Base-by-base conservation (phyloP, 495 filamentous ascomycete species). In the Viridothelium virens region DNA sequence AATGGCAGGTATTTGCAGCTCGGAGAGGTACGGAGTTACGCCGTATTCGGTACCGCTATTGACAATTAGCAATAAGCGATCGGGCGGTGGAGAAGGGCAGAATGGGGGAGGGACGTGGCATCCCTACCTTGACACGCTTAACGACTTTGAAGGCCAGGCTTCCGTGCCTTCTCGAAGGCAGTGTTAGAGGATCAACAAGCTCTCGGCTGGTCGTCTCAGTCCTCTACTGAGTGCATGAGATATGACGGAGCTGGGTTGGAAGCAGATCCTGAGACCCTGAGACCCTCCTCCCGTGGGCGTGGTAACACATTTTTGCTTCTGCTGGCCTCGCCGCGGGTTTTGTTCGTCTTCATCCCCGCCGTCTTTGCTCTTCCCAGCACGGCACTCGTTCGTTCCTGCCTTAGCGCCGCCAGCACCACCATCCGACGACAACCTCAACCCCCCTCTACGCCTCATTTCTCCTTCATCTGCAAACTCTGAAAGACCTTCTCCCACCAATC, bases 341-440 rank as follows among this genome's bases (percentile, higher is more conserved):
- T 59, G 53, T 18, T 59, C 18, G 53, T 59, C 11, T 34, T 59
- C n/a, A 25, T 53, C 48, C n/a, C 48, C n/a, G 48, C 48, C 48
- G 7, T 16, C 41, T 16, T 46, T 16, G 7, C 41, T 16, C 7
- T 46, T 16, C 48, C 48, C 0, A 59, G 53, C 53, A 59, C 53
- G 31, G 25, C 53, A 34, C 31, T 53, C 53, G 18, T 53, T 59
- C 53, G 53, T 59, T 59, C 53, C 53, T 59, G 53, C 53, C 53
- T 59, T 59, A 59, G 53, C 53, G 53, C 53, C 53, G 53, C 53
- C 53, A 59, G 31, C 18, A n/a, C 53, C 53, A 59, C 53, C 53
- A 59, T 59, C 53, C 53, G 48, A 53, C 25, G 10, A 31, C 53
- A 18, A 36, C 53, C 53, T 36, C 53, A 18, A 33, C 53, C 36